Percentiles rank a stretch among this genome's conserved stretches.
Conservation (phyloP, 169 alveolate species). For the Babesia sp. region DNA sequence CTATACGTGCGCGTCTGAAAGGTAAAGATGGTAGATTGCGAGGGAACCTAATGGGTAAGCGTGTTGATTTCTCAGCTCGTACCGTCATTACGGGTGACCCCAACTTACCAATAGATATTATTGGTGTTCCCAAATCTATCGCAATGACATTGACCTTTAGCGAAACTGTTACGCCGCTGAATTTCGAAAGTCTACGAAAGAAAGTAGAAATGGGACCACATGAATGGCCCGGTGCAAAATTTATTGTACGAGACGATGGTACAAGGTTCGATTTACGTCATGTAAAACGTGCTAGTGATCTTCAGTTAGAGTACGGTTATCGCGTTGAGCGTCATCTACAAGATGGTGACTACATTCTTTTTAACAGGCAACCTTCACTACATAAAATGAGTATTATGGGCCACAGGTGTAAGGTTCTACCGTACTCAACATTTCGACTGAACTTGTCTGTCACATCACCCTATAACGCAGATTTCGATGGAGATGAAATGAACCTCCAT, state of each 20-base stretch:
- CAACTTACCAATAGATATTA: constrained; percentile 89
- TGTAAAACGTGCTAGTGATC: constrained; percentile 84
- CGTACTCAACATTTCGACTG: constrained; percentile 98
- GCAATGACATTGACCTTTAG: constrained; percentile 99
- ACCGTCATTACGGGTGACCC: constrained; percentile 99
- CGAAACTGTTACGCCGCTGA: constrained; percentile 97
- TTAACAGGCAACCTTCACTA: constrained; percentile 99
- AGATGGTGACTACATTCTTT: constrained; percentile 97
- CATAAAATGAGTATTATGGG: constrained; percentile 99
- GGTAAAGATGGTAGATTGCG: constrained; percentile 99
- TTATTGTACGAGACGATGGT: constrained; percentile 93
- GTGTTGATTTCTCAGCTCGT: constrained; percentile 99
- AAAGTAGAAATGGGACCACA: constrained; percentile 96
- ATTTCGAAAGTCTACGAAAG: constrained; percentile 88
- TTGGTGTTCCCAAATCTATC: constrained; percentile 98
- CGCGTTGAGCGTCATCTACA: constrained; percentile 98
- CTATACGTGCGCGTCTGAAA: constrained; percentile 96
- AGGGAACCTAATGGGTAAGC: constrained; percentile 99
- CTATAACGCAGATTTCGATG: constrained; percentile 99
- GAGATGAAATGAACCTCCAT: constrained; percentile 99
- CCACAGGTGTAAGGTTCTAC: constrained; percentile 95
- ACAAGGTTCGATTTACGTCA: constrained; percentile 86
- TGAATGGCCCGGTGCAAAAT: constrained; percentile 98
- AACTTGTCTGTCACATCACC: constrained; percentile 99
- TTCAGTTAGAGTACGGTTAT: constrained; percentile 91